phyloP scores from a whole-genome alignment of 768 basidiomycete genomes.

The Crepidotus variabilis region DNA sequence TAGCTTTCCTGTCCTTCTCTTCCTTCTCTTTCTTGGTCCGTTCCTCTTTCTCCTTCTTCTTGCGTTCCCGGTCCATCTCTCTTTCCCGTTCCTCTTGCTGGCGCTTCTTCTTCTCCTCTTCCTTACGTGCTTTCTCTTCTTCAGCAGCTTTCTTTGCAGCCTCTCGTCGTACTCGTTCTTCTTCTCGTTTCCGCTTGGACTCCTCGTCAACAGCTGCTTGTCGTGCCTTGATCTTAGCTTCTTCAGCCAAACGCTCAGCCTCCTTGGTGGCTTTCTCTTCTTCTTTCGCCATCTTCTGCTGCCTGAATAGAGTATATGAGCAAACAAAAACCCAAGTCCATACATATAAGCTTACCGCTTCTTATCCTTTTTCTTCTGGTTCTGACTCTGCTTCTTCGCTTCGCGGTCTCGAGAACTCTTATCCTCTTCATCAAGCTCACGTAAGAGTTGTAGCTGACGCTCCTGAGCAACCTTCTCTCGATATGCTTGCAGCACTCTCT shows the following conservation, averaged over 20 bases:
- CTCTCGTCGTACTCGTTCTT: slow-evolving; percentile 81
- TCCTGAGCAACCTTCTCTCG: slow-evolving; percentile 97
- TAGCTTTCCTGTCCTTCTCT: slow-evolving; percentile 65
- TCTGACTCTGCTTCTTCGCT: slow-evolving; percentile 90
- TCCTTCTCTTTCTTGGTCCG: slow-evolving; percentile 66
- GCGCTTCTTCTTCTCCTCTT: slow-evolving; percentile 79
- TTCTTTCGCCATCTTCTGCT: slow-evolving; percentile 90
- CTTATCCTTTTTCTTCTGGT: slow-evolving; percentile 99
- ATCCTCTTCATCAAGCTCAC: slow-evolving; percentile 95
- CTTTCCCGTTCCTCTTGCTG: slow-evolving; percentile 78
- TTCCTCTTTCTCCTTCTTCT: slow-evolving; percentile 74
- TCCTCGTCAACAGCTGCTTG: slow-evolving; percentile 80
- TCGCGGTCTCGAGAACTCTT: slow-evolving; percentile 82
- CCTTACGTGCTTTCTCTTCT: slow-evolving; percentile 79
- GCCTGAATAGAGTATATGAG: slow-evolving; percentile 40
- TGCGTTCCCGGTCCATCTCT: slow-evolving; percentile 71
- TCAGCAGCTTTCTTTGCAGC: slow-evolving; percentile 70
- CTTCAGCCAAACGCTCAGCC: slow-evolving; percentile 84
- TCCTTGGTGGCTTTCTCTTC: slow-evolving; percentile 82
- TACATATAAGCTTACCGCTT: slow-evolving; percentile 49
- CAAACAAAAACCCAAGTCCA: slow-evolving; percentile 7
- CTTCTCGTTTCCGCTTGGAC: slow-evolving; percentile 75
- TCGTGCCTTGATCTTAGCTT: slow-evolving; percentile 72
- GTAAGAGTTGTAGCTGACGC: slow-evolving; percentile 86
- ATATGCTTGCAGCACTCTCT: slow-evolving; percentile 93